phyloP scores from a whole-genome alignment of 495 filamentous ascomycete species.

The Usnea hakonensis region DNA sequence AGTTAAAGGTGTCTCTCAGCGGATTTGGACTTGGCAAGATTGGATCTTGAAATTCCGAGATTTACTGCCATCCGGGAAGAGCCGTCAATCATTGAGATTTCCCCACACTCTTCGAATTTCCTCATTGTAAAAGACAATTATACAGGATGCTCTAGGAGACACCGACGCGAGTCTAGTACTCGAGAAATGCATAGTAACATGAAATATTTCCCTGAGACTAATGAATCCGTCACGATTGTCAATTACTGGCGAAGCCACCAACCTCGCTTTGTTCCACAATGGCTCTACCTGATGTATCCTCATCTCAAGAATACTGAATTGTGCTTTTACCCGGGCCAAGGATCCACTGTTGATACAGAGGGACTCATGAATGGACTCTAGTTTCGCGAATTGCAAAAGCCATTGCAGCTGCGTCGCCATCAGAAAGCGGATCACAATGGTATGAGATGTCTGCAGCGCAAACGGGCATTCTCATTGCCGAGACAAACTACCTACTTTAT shows the following conservation, averaged over 20 bases:
- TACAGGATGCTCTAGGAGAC: neutral
- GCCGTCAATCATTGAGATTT: neutral
- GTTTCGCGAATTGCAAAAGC: neutral
- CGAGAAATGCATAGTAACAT: neutral
- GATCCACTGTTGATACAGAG: neutral
- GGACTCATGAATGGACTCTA: neutral
- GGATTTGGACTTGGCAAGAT: constrained; percentile 1
- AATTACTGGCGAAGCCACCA: neutral
- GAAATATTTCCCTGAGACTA: neutral
- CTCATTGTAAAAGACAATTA: no score
- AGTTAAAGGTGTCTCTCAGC: neutral
- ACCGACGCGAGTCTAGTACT: neutral
- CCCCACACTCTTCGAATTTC: no score
- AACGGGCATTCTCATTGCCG: neutral
- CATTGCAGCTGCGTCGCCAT: neutral
- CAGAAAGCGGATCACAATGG: neutral
- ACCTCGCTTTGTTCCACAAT: neutral
- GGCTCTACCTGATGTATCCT: neutral
- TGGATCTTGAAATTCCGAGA: constrained; percentile 4
- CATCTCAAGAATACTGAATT: neutral
- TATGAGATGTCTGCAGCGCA: neutral
- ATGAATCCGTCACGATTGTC: neutral
- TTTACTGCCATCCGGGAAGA: constrained; percentile 12
- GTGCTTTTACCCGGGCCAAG: neutral
- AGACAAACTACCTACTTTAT: neutral